These are phyloP conservation scores for Cenococcum geophilum DNA, from an alignment of 495 filamentous ascomycete genomes.

Conservation along the genomic window DNA sequence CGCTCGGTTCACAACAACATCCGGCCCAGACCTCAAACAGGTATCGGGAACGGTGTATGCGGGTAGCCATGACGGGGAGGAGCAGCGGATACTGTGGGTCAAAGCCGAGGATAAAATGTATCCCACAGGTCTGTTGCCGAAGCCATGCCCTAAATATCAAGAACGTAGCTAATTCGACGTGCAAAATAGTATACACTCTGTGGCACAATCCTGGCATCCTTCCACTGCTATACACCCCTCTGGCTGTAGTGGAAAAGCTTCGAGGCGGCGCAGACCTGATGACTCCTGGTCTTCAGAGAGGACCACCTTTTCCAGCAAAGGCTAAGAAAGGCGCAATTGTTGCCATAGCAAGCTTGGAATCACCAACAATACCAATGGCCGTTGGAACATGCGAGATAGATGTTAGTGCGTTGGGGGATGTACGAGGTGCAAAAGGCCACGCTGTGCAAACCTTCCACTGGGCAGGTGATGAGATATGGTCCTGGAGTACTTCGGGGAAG, in stretches of 20 bases:
- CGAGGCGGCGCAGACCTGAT: conserved; percentile 65
- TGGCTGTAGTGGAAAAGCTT: conserved; percentile 58
- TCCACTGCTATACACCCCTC: conserved; percentile 58
- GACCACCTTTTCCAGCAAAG: conserved; percentile 59
- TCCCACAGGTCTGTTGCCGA: conserved; percentile 44
- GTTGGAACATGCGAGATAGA: conserved; percentile 65
- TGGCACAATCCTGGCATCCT: conserved; percentile 60
- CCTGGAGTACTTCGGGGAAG: conserved; percentile 53
- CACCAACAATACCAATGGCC: conserved; percentile 55
- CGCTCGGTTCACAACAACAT: conserved; percentile 64
- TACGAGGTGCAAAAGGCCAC: conserved; percentile 60
- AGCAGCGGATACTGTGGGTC: conserved; percentile 64
- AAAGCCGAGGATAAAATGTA: conserved; percentile 60
- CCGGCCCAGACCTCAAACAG: conserved; percentile 57
- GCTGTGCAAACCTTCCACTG: conserved; percentile 65
- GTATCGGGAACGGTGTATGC: conserved; percentile 63
- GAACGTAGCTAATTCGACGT: neutral
- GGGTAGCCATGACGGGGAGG: conserved; percentile 50
- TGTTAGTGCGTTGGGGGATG: conserved; percentile 51
- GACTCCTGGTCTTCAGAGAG: conserved; percentile 63
- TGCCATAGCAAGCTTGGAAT: conserved; percentile 59
- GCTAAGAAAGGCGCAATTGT: conserved; percentile 59
- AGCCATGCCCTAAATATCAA: neutral
- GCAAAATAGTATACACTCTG: conserved; percentile 52
- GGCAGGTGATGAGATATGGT: conserved; percentile 69